A percentile compares a stretch with the other conserved stretches of the same genome.
Conservation (phyloP, 2,329 filamentous ascomycete genomes). For the Dactylellina leptospora region DNA sequence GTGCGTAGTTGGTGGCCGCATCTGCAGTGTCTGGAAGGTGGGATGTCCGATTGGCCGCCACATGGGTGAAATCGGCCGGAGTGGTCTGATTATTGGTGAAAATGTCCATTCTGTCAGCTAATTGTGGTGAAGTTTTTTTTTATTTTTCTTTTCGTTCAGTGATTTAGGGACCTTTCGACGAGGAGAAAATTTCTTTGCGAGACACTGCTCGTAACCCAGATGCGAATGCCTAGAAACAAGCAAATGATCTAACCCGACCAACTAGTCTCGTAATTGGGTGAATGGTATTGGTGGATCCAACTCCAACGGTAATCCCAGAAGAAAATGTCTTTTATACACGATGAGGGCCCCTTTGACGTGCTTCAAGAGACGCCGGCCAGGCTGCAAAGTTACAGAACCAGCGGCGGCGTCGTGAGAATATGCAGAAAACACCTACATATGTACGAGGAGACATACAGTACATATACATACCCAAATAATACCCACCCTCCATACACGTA, state of each 20-base stretch:
- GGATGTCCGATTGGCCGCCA: background rate
- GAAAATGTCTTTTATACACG: background rate
- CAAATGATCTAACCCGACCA: slow-evolving; percentile 1
- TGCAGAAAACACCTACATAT: too few relatives aligned
- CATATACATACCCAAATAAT: background rate
- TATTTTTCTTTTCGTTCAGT: background rate
- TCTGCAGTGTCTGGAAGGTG: background rate
- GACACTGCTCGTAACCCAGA: background rate
- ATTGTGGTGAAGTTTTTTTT: background rate
- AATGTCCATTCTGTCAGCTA: background rate
- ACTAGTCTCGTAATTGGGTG: background rate
- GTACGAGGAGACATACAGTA: background rate
- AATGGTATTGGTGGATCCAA: background rate
- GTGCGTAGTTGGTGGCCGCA: slow-evolving; percentile 7
- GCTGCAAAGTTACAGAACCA: slow-evolving; percentile 23
- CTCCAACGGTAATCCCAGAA: background rate
- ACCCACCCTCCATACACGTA: too few relatives aligned
- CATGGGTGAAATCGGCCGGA: background rate
- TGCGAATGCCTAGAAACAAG: slow-evolving; percentile 7
- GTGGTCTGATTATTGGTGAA: slow-evolving; percentile 16
- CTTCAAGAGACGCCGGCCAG: slow-evolving; percentile 13
- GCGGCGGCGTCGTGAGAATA: too few relatives aligned
- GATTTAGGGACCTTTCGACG: background rate
- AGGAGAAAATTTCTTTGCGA: background rate
- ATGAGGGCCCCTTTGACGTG: background rate